Percentiles rank a stretch among this genome's conserved stretches.
phyloP scores from a whole-genome alignment of 345 rosid genomes.

The Eucalyptus coolabah region DNA sequence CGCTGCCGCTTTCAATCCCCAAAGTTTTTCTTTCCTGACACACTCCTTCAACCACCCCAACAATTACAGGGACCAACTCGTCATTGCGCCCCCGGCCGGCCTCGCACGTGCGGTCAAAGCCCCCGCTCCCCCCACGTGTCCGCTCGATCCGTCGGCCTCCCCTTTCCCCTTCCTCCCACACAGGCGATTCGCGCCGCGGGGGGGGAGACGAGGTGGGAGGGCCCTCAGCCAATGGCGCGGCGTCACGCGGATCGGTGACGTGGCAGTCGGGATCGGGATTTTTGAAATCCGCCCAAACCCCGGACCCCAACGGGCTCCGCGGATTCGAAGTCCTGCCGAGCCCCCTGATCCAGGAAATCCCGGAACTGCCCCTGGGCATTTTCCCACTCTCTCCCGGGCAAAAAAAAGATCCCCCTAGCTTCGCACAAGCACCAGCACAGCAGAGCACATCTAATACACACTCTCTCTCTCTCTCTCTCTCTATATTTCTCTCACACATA shows the following conservation, averaged over 20 bases:
- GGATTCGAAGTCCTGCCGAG: background rate
- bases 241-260: conserved; percentile 15
- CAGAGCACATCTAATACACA: background rate
- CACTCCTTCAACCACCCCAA: background rate
- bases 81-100: background rate
- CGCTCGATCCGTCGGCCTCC: background rate
- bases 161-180: background rate
- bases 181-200: background rate
- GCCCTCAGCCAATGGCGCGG: background rate
- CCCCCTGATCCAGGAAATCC: background rate
- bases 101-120: background rate
- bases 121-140: background rate
- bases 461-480: background rate
- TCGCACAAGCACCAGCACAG: background rate
- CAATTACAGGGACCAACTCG: background rate
- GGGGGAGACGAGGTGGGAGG: background rate
- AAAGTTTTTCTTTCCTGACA: background rate
- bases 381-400: conserved; percentile 1
- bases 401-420: background rate
- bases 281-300: conserved; percentile 55
- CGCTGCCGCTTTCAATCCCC: background rate
- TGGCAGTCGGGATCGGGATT: background rate
- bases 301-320: background rate
- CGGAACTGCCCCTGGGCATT: background rate
- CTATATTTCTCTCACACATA: background rate